Evolutionary conservation across 192 early-diverging fungal genomes (phyloP), one percentile per base, ranked within the genome.

Genomic region (Glomus cerebriforme): DNA sequence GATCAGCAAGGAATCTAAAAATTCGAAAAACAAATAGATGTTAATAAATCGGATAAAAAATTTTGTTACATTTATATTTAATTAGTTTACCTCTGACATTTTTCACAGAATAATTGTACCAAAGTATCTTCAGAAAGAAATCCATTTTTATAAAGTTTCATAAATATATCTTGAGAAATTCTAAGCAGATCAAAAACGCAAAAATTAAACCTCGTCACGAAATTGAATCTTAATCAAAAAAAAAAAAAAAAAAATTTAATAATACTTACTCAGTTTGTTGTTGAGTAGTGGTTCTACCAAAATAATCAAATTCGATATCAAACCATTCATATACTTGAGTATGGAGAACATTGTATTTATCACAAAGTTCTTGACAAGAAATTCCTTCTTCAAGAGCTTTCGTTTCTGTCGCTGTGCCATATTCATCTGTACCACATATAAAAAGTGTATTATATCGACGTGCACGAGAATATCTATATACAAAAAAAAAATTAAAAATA

Each of bases 341-440:
- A 87, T 99, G 97, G 63, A 96, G 81, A 19, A 88, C 88, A 82
- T 94, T 82, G 86, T 98, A 99, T 87, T 99, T 99, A 88, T 98
- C 96, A 85, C 98, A 98, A 32, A 99, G 91, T 71, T 91, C 93
- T 82, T 95, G 92, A 86, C 95, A 97, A 17, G 94, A 86, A 15
- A 96, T 85, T 4, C 93, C 93, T 80, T 99, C 98, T 67, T 96
- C 92, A 15, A 99, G 81, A 3, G 98, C 98, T 84, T 98, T 98
- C 10, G 97, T 99, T 87, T 99, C 98, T 13, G 98, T 99, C 4
- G 98, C 95, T 22, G 98, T 99, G 43, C 98, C 98, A 84, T 99
- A 99, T 86, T 99, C 98, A 85, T 99, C 98, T 2, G 98, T 98
- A 78, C 98, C 98, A 86, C 95, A 95, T 75, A 99, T 91, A 79